Evolutionary conservation across 371 early-diverging fungal genomes (phyloP).

Genomic region (Cokeromyces recurvatus): DNA sequence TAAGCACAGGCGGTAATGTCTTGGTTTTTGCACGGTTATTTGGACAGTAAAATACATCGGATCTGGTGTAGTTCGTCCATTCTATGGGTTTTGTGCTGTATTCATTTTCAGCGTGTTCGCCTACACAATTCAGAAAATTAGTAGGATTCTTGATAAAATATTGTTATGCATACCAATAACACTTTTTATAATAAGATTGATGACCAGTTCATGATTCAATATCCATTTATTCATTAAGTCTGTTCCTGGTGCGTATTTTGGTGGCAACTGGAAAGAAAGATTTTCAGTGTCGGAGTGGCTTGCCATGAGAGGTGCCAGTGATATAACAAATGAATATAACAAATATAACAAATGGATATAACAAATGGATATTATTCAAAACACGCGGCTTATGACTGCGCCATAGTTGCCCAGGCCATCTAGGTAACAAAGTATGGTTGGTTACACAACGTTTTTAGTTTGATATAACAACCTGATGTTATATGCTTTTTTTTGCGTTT

Average conservation of each 20-base stretch:
- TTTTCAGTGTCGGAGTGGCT: no score
- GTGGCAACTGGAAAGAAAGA: conserved; percentile 2
- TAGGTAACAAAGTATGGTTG: no score
- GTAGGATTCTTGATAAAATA: conserved; percentile 2
- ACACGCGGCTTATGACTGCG: no score
- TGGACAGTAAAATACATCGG: conserved; percentile 8
- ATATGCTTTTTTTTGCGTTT: no score
- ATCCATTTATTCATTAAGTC: conserved; percentile 4
- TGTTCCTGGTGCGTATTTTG: conserved; percentile 6
- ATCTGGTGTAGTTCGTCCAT: conserved; percentile 4
- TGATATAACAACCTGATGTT: no score
- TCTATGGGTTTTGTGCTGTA: conserved; percentile 5
- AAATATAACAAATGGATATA: no score
- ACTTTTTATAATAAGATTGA: conserved; percentile 6
- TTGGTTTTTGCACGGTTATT: conserved; percentile 4
- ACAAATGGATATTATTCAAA: no score
- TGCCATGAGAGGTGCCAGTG: no score
- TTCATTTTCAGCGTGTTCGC: conserved; percentile 3
- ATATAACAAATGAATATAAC: no score
- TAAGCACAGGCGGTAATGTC: conserved; percentile 4
- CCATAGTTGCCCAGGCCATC: no score
- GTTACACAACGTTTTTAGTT: no score
- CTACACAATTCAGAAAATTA: conserved; percentile 3
- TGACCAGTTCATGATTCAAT: conserved; percentile 1
- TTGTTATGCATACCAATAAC: not conserved